These are phyloP conservation scores for Pichia pseudocactophila DNA, from an alignment of 805 yeast species.

Conservation along the genomic window DNA sequence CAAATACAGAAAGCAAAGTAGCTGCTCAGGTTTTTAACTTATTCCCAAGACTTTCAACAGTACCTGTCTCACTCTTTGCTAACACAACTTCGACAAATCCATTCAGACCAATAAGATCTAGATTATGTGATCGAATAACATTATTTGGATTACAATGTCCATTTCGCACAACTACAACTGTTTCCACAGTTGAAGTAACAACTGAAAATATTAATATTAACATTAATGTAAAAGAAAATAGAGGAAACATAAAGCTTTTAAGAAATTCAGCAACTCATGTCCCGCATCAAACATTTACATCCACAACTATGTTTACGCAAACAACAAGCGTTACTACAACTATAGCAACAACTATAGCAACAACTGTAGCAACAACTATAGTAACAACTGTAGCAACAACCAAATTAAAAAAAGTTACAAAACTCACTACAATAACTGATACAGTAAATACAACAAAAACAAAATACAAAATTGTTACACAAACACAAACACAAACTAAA, in stretches of 20 bases:
- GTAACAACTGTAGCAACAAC: slow-evolving; percentile 6
- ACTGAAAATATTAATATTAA: not conserved
- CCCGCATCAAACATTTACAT: no score
- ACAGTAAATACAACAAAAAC: slow-evolving; percentile 7
- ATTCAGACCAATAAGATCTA: not conserved
- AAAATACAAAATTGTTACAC: not conserved
- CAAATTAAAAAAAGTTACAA: not conserved
- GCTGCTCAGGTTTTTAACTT: slow-evolving; percentile 5
- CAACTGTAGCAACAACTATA: slow-evolving; percentile 9
- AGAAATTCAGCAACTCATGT: no score
- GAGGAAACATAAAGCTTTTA: not conserved
- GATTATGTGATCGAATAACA: not conserved
- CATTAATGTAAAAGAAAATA: not conserved
- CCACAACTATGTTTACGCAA: no score
- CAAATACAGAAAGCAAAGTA: slow-evolving; percentile 11
- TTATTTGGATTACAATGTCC: slow-evolving; percentile 2
- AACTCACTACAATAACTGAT: no score
- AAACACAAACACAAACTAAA: not conserved
- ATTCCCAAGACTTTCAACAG: not conserved
- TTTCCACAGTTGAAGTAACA: not conserved
- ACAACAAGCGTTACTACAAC: no score
- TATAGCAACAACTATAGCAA: no score
- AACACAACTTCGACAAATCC: not conserved
- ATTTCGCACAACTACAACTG: not conserved
- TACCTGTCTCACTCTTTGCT: no score